Evolutionary conservation across 129 eudicot genomes (phyloP).

Genomic region (Tanacetum coccineum): DNA sequence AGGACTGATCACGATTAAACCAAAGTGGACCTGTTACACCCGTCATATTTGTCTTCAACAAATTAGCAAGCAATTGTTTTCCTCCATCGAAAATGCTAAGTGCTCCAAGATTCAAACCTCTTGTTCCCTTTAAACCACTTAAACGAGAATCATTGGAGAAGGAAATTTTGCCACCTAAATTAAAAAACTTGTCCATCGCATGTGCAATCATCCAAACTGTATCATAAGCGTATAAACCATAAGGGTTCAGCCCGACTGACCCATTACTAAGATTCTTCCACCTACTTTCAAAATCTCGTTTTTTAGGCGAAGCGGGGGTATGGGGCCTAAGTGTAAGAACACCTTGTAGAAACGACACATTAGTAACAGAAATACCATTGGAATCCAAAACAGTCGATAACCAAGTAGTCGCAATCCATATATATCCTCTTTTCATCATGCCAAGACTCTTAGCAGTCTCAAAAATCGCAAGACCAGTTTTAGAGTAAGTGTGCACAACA

Average conservation of each 20-base stretch:
- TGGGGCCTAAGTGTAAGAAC: constrained; percentile 71
- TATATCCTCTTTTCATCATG: constrained; percentile 72
- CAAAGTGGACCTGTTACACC: constrained; percentile 73
- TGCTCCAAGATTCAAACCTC: constrained; percentile 56
- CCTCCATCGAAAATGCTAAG: constrained; percentile 78
- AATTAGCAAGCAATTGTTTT: constrained; percentile 32
- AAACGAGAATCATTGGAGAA: constrained; percentile 57
- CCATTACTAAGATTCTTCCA: constrained; percentile 63
- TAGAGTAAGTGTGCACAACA: constrained; percentile 48
- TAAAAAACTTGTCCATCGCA: constrained; percentile 49
- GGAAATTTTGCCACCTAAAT: constrained; percentile 59
- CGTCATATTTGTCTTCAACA: constrained; percentile 51
- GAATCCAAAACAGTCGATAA: constrained; percentile 66
- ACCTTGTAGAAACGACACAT: constrained; percentile 41
- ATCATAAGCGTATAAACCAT: constrained; percentile 86
- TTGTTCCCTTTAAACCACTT: constrained; percentile 24
- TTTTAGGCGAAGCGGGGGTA: constrained; percentile 49
- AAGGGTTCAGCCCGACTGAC: constrained; percentile 53
- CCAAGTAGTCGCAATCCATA: constrained; percentile 88
- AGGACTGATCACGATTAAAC: constrained; percentile 47
- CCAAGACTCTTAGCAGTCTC: constrained; percentile 58
- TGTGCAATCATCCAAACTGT: constrained; percentile 72
- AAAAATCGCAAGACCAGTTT: constrained; percentile 45
- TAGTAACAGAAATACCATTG: constrained; percentile 15
- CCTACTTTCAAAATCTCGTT: constrained; percentile 37